Base-by-base conservation (phyloP, 1,139 yeast species). In the Hyphopichia pseudoburtonii region DNA sequence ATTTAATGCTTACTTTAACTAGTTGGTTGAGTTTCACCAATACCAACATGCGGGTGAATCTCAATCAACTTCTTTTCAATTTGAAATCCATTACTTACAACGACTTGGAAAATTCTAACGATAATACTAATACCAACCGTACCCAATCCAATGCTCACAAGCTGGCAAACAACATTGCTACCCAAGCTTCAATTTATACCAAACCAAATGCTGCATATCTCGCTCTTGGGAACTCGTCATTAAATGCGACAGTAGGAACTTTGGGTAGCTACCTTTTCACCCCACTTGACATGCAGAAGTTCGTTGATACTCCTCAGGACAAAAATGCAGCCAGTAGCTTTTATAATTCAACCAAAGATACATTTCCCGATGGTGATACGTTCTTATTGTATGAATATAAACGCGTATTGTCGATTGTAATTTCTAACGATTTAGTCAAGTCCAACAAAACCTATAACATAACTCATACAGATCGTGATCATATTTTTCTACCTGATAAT, bases 11-110 rank as follows among this genome's bases (percentile, higher is more conserved):
- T 1, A 46, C 54, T 0, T 38, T 86, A 2, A 39, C 56, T n/a
- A 33, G 35, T 0, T 83, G 65, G 47, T 48, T 83, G 9, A 34
- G 39, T 0, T 50, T 43, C 2, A 79, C 89, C 2, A 79, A 85
- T 44, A 76, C 80, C 17, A 73, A 75, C 41, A 49, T 82, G 44
- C 66, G 74, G 15, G 85, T 79, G 2, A 74, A 78, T 50, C 51
- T 79, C 23, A 32, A 86, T n/a, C 67, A 70, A 34, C 25, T 87
- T 16, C 54, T 82, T n/a, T 51, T 83, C 38, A 72, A 73, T 40
- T 59, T 78, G 38, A 64, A 62, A 41, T 42, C 59, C 3, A 57
- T 64, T 12, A 34, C 36, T 7, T 15, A 14, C 24, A n/a, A 16
- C 15, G 26, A 15, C 23, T 9, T 21, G 15, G 16, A 21, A 17